Percentiles rank a stretch among this genome's conserved stretches.
Evolutionary conservation across 2,329 filamentous ascomycete genomes (phyloP).

Genomic region (Raffaelea albimanens): DNA sequence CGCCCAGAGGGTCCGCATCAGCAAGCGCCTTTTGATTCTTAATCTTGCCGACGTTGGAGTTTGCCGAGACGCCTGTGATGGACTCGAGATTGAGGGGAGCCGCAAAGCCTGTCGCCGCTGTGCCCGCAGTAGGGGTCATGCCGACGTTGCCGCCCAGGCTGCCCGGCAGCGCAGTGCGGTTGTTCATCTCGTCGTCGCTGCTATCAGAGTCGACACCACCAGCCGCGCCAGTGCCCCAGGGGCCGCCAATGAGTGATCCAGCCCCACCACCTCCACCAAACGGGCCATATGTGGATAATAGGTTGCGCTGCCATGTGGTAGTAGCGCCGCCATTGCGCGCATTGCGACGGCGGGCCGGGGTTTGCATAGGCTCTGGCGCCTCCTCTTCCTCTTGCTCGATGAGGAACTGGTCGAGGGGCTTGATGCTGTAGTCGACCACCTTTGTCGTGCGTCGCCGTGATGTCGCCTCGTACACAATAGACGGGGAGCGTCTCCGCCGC

Average conservation of each 20-base stretch:
- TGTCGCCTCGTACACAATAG: slow-evolving; percentile 50
- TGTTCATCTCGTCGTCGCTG: slow-evolving; percentile 76
- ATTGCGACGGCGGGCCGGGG: slow-evolving; percentile 59
- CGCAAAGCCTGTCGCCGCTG: slow-evolving; percentile 15
- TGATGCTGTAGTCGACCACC: slow-evolving; percentile 77
- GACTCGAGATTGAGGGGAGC: slow-evolving; percentile 28
- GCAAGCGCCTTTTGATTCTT: slow-evolving; percentile 88
- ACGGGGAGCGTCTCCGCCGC: slow-evolving; percentile 41
- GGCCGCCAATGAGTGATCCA: slow-evolving; percentile 62
- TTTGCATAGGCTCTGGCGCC: slow-evolving; percentile 54
- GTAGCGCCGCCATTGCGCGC: slow-evolving; percentile 49
- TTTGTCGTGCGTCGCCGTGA: slow-evolving; percentile 47
- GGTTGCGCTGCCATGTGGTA: slow-evolving; percentile 61
- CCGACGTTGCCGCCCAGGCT: slow-evolving; percentile 48
- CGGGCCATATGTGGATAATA: slow-evolving; percentile 85
- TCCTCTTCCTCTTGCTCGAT: slow-evolving; percentile 70
- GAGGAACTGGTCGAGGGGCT: slow-evolving; percentile 62
- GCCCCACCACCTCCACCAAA: slow-evolving; percentile 78
- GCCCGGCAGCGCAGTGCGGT: slow-evolving; percentile 33
- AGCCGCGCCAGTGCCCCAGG: slow-evolving; percentile 63
- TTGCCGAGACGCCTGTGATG: slow-evolving; percentile 30
- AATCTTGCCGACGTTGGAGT: slow-evolving; percentile 83
- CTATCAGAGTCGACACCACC: slow-evolving; percentile 88
- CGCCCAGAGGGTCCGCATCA: slow-evolving; percentile 88
- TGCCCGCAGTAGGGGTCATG: slow-evolving; percentile 45